Percentiles rank a stretch among this genome's conserved stretches.
These are phyloP conservation scores for Botryosphaeria dothidea DNA, from an alignment of 2,329 filamentous ascomycete genomes.

Conservation along the genomic window DNA sequence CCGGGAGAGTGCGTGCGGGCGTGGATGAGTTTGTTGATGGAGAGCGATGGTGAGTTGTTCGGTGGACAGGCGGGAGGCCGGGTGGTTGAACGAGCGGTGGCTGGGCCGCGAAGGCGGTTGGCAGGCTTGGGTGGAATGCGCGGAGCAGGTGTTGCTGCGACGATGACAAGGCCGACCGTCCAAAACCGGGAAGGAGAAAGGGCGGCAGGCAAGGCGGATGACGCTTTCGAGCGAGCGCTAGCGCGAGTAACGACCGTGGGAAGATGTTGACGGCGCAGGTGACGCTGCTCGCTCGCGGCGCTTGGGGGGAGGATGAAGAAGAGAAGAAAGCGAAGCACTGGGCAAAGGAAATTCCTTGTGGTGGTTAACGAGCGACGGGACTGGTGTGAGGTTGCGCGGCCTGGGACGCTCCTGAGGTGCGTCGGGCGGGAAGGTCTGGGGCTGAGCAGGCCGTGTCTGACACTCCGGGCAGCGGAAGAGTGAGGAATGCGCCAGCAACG, in stretches of 20 bases:
- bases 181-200: slow-evolving; percentile 16
- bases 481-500: slow-evolving; percentile 13
- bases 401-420: slow-evolving; percentile 16
- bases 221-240: slow-evolving; percentile 11
- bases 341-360: slow-evolving; percentile 10
- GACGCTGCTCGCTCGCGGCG: not conserved
- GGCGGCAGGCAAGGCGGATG: slow-evolving; percentile 4
- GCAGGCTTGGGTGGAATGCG: slow-evolving; percentile 11
- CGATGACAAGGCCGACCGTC: slow-evolving; percentile 13
- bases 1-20: not conserved
- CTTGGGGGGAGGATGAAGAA: not conserved
- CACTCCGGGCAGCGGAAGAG: slow-evolving; percentile 12
- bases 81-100: slow-evolving; percentile 18
- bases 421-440: slow-evolving; percentile 12
- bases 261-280: not conserved
- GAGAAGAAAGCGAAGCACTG: not conserved
- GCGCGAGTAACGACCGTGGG: slow-evolving; percentile 15
- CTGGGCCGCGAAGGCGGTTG: slow-evolving; percentile 10
- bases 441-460: slow-evolving; percentile 19
- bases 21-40: not conserved
- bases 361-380: slow-evolving; percentile 11
- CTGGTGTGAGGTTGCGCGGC: not conserved
- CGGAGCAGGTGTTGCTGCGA: slow-evolving; percentile 19
- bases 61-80: not conserved
- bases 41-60: not conserved